Base-by-base conservation (phyloP, 2,329 filamentous ascomycete genomes). In the Sodiomyces alkalinus region DNA sequence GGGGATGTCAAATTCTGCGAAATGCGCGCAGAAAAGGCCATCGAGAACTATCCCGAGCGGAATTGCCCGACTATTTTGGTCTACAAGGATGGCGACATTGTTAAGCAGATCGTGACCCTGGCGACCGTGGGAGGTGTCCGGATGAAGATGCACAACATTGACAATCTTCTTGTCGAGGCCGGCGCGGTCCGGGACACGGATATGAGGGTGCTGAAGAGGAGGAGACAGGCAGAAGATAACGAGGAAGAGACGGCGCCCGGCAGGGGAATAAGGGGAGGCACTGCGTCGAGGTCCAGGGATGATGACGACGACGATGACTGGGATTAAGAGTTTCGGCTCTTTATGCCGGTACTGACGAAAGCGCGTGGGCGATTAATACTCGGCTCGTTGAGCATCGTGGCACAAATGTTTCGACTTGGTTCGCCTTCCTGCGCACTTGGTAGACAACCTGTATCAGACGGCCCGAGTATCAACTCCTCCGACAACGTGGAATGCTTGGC, bases 1-100 rank as follows among this genome's bases (percentile, higher is more conserved):
- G 83, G 85, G 13, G 87, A 98, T 39, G 62, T 98, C 51, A 98
- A 98, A 56, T 98, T 98, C 55, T 96, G 87, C 51, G 82, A 96
- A 57, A 96, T 98, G 41, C 71, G 77, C 41, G 90, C 77, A 6
- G 76, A 83, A 46, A 73, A 94, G 57, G 93, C 90, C 33, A 94
- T 98, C 41, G 90, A 96, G 51, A 83, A 83, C 22, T 98, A 98
- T 52, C 90, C 90, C 2, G 90, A 96, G 44, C 68, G 70, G 32
- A 98, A 98, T 51, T 93, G 85, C 33, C 90, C 90, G 2, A 98
- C 90, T 0, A 83, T 98, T 19, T 49, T 98, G 37, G 70, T 93
- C 0, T 98, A 98, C 56, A 79, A 77, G 48, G 83, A 93, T 43
- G 85, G 83, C 12, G 82, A 98, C 48, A 93, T 98, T 39, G 74